phyloP scores from a whole-genome alignment of 2,329 filamentous ascomycete species.

The Cladophialophora carrionii region DNA sequence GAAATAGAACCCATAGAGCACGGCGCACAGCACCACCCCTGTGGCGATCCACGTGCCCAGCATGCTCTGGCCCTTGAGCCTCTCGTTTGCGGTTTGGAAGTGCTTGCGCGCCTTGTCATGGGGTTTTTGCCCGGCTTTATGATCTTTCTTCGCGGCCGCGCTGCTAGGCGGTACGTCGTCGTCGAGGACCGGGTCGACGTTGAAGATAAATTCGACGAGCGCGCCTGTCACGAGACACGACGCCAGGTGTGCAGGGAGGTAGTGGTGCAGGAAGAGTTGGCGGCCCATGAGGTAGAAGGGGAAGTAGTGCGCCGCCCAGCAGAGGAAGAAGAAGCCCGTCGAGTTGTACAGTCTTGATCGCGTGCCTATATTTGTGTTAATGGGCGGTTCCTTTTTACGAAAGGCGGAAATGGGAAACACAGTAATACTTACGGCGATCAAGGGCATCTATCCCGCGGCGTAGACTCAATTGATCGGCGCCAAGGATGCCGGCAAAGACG shows the following conservation, averaged over 20 bases:
- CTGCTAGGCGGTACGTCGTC: conserved; percentile 45
- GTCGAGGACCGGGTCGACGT: conserved; percentile 71
- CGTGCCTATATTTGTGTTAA: conserved; percentile 62
- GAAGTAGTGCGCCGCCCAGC: conserved; percentile 96
- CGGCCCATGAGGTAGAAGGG: conserved; percentile 98
- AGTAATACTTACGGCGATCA: conserved; percentile 75
- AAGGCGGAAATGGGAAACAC: not conserved
- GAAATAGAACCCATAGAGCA: conserved; percentile 82
- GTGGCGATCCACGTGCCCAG: conserved; percentile 77
- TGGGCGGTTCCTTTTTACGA: conserved; percentile 12
- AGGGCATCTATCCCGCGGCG: conserved; percentile 91
- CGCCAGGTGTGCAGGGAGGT: conserved; percentile 90
- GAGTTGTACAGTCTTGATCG: conserved; percentile 96
- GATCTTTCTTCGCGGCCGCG: conserved; percentile 39
- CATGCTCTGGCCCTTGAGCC: conserved; percentile 77
- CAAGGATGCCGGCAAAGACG: conserved; percentile 88
- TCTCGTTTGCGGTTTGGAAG: conserved; percentile 77
- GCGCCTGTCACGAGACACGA: conserved; percentile 88
- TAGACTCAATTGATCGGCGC: conserved; percentile 89
- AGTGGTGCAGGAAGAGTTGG: conserved; percentile 97
- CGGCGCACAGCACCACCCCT: conserved; percentile 66
- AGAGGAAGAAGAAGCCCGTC: conserved; percentile 97
- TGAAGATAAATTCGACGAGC: conserved; percentile 94
- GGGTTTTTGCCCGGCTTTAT: conserved; percentile 46
- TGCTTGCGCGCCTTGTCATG: conserved; percentile 54